These are phyloP conservation scores for Dalbergia oliveri DNA, from an alignment of 306 rosid species.

Conservation along the genomic window DNA sequence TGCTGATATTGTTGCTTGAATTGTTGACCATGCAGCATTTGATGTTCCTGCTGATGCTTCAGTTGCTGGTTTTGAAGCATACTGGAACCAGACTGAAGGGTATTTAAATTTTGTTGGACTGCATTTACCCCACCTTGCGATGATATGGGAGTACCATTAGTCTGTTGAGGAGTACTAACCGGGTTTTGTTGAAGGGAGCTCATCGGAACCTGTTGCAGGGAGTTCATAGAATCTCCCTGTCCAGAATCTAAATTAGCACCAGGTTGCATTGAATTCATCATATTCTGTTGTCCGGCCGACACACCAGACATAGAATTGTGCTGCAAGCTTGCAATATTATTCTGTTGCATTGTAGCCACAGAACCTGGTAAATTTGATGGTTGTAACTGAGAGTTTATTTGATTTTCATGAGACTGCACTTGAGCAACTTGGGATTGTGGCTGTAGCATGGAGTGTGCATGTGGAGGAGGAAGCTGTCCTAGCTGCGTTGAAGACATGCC, in stretches of 20 bases:
- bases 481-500: slow-evolving; percentile 55
- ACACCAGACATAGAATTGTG: slow-evolving; percentile 73
- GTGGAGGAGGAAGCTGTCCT: slow-evolving; percentile 73
- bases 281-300: slow-evolving; percentile 67
- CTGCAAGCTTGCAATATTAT: slow-evolving; percentile 65
- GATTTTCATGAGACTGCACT: slow-evolving; percentile 75
- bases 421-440: slow-evolving; percentile 68
- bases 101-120: slow-evolving; percentile 62
- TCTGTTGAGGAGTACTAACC: slow-evolving; percentile 70
- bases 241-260: slow-evolving; percentile 66
- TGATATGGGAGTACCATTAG: slow-evolving; percentile 62
- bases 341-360: slow-evolving; percentile 64
- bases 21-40: slow-evolving; percentile 65
- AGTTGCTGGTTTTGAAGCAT: slow-evolving; percentile 73
- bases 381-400: slow-evolving; percentile 75
- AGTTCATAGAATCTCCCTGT: slow-evolving; percentile 67
- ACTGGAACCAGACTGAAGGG: slow-evolving; percentile 67
- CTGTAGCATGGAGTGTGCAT: slow-evolving; percentile 66
- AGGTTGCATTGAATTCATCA: slow-evolving; percentile 73
- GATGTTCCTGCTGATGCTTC: slow-evolving; percentile 77
- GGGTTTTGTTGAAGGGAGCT: slow-evolving; percentile 78
- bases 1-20: slow-evolving; percentile 64
- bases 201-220: slow-evolving; percentile 67
- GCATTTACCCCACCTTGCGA: slow-evolving; percentile 72
- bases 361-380: slow-evolving; percentile 66